phyloP scores from a whole-genome alignment of 352 stramenopile species.

The Pythium graminicola region DNA sequence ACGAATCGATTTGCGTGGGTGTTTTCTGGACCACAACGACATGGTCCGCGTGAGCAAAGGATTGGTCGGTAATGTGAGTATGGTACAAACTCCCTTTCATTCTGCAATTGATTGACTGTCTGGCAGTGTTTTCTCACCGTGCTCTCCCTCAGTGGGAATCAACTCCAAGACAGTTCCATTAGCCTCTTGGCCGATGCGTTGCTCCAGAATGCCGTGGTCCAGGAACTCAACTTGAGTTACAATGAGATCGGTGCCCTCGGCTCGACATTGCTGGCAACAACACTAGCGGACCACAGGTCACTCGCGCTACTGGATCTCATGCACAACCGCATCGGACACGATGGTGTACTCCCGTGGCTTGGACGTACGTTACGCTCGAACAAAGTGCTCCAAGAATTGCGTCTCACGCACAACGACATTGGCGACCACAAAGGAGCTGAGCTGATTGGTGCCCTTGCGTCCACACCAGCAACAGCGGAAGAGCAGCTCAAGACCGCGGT shows the following conservation, averaged over 20 bases:
- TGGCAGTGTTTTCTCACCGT: slow-evolving; percentile 46
- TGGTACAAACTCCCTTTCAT: neutral
- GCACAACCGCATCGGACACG: slow-evolving; percentile 59
- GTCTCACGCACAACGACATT: slow-evolving; percentile 65
- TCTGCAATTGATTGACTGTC: neutral
- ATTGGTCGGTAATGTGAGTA: slow-evolving; percentile 44
- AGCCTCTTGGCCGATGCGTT: slow-evolving; percentile 44
- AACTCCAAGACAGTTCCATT: slow-evolving; percentile 47
- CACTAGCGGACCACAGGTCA: slow-evolving; percentile 32
- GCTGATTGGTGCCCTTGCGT: slow-evolving; percentile 40
- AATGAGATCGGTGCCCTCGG: slow-evolving; percentile 50
- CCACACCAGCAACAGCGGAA: slow-evolving; percentile 36
- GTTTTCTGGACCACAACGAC: slow-evolving; percentile 34
- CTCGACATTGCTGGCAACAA: slow-evolving; percentile 47
- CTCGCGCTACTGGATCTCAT: slow-evolving; percentile 49
- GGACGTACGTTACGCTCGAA: slow-evolving; percentile 51
- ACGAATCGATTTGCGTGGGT: slow-evolving; percentile 66
- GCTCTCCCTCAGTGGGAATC: slow-evolving; percentile 62
- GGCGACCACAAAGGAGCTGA: slow-evolving; percentile 46
- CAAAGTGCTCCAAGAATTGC: slow-evolving; percentile 37
- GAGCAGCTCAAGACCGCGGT: slow-evolving; percentile 46
- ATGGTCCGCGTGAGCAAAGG: slow-evolving; percentile 37
- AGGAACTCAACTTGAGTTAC: slow-evolving; percentile 63
- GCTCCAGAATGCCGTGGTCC: slow-evolving; percentile 41
- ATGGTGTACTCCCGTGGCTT: slow-evolving; percentile 57